Evolutionary conservation across 148 eudicot species (phyloP), one percentile per base, ranked within the genome.

Genomic region (Amaranthus cruentus): DNA sequence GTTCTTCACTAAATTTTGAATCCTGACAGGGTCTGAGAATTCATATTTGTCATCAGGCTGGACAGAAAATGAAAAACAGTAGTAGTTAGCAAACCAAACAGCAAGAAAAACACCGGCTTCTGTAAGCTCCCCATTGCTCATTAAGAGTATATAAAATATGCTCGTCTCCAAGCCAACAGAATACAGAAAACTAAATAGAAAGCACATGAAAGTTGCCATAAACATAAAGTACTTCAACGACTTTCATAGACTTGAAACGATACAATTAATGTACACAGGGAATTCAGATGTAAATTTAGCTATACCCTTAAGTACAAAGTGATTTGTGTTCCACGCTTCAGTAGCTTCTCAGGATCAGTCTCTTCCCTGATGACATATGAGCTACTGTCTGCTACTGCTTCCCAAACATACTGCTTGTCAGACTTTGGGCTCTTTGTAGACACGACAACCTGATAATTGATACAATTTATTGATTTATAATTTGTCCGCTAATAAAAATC

Each of bases 11-110:
- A 95, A 80, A 77, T 76, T 82, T 81, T 88, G 96, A 69, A 95
- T 86, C 79, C 81, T 88, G 18, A 78, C 75, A 68, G 97, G 88
- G 65, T 95, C 97, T 28, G 99, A 79, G 82, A 83, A 95, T 67
- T 95, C 99, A 62, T 92, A 95, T 77, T 95, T 95, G 81, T 95
- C 99, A 85, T 95, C 99, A 44, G 88, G 80, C 99, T 95, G 90
- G 84, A 83, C 80, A 57, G 78, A 66, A 70, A 48, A 47, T 13
- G 71, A 28, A 11, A 57, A 63, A 52, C 28, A 28, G 47, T 38
- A 59, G 57, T 13, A 3, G 64, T 78, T 73, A 84, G 77, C 50
- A 52, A 47, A 4, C 62, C 60, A 58, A 59, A 5, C 53, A 56
- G 8, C 56, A 55, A 42, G 18, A 54, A 38, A 38, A 9, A 46